Conservation (phyloP, 2,329 filamentous ascomycete species). For the Cordyceps cicadae region DNA sequence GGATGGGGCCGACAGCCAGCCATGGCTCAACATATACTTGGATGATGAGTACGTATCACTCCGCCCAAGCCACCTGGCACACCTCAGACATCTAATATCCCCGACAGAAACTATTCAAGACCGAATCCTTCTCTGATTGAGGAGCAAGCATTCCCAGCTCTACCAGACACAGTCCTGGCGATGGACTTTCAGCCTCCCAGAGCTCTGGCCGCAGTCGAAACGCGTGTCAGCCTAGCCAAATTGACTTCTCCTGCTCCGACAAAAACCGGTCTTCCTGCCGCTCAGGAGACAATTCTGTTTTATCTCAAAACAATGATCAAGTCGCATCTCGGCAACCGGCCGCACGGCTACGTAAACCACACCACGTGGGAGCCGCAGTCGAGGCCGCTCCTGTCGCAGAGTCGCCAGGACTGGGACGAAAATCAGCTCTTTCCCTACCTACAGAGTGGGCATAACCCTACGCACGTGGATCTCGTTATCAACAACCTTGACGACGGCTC, state of each 20-base stretch:
- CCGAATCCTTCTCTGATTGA: constrained; percentile 14
- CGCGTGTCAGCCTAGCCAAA: not conserved
- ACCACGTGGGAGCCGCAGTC: constrained; percentile 19
- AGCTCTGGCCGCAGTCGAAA: not conserved
- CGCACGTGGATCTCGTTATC: constrained; percentile 21
- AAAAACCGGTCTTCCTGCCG: constrained; percentile 1
- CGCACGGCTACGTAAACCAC: constrained; percentile 21
- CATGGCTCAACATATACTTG: constrained; percentile 18
- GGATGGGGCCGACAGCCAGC: not conserved
- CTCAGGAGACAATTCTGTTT: constrained; percentile 17
- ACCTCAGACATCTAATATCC: not conserved
- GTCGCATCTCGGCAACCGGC: constrained; percentile 17
- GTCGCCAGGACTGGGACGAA: constrained; percentile 17
- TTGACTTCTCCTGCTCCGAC: not conserved
- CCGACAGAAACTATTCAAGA: constrained; percentile 17
- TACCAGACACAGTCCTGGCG: not conserved
- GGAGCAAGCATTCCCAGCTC: constrained; percentile 9
- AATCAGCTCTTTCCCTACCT: constrained; percentile 19
- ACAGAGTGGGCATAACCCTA: constrained; percentile 9
- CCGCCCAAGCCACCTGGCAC: not conserved
- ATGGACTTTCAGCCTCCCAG: not conserved
- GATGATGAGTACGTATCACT: constrained; percentile 19
- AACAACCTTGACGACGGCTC: constrained; percentile 27
- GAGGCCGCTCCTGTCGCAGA: constrained; percentile 15
- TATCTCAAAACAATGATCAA: constrained; percentile 19